Base-by-base conservation (phyloP, 2,329 filamentous ascomycete species). In the Sphaerostilbella broomeana region DNA sequence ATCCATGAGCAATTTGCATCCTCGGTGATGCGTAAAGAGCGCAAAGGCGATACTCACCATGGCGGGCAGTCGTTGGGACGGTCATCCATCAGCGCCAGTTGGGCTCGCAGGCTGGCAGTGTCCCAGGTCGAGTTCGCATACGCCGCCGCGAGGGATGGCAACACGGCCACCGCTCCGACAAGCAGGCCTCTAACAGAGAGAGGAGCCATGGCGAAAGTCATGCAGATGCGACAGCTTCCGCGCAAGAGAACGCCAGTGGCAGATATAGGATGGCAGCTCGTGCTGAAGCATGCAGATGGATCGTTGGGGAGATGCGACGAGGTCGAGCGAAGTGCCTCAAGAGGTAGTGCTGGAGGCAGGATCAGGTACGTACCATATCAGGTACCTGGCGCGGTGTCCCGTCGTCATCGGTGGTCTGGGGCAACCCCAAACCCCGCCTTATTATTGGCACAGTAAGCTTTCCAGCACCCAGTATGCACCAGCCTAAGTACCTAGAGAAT, bases 31-130 rank as follows among this genome's bases (percentile, higher is more conserved):
- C n/a, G n/a, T n/a, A n/a, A n/a, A n/a, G n/a, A n/a, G n/a, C n/a
- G n/a, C n/a, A n/a, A n/a, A n/a, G n/a, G 30, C 20, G 20, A 27
- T 25, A 62, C 67, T 51, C 63, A 84, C 79, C 80, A 92, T 55
- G 86, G 86, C 38, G 86, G 86, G 58, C 86, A 92, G 54, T 83
- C 78, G 47, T 76, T 75, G 6, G 87, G 84, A 35, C 86, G 77
- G 53, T 84, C 79, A 49, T 78, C 82, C 64, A 86, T 76, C 32
- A 89, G 65, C 25, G 81, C 75, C 56, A 88, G 70, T 57, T 84
- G 77, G 28, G 77, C 76, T 51, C 70, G 76, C 57, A 76, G 67
- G 64, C 73, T 77, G 50, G 78, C 75, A 47, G 72, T 58, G 29
- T 75, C 70, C 13, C 76, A 79, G 57, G 80, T 83, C 35, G 74